Evolutionary conservation across 257 asterid species (phyloP).

Genomic region (Nicotiana paniculata): DNA sequence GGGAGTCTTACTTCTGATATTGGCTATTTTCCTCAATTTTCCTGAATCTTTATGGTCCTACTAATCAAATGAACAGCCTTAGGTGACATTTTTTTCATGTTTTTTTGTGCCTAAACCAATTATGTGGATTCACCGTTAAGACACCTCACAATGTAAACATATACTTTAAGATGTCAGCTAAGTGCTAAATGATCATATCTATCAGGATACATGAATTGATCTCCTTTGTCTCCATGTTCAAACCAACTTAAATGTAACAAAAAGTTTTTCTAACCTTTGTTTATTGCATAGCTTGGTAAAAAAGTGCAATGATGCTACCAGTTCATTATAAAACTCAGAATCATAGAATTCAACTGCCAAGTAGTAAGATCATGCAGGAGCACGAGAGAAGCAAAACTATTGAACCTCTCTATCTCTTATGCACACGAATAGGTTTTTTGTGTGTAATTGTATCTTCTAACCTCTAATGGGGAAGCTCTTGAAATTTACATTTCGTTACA

Average conservation of each 20-base stretch:
- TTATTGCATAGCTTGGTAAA: neutral
- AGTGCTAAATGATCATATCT: neutral
- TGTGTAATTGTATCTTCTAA: neutral
- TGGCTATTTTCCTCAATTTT: neutral
- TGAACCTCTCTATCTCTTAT: neutral
- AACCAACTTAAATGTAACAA: neutral
- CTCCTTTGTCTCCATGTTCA: neutral
- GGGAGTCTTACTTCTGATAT: slow-evolving; percentile 15
- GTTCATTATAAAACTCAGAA: neutral
- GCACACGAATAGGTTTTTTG: neutral
- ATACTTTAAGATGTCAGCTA: neutral
- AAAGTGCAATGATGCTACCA: neutral
- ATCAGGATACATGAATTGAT: neutral
- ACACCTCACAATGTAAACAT: neutral
- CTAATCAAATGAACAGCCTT: neutral
- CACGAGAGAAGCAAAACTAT: neutral
- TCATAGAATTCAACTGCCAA: neutral
- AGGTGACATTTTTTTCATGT: neutral
- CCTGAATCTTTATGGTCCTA: neutral
- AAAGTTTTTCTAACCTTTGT: neutral
- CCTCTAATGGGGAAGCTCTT: neutral
- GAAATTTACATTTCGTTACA: neutral
- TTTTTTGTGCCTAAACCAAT: neutral
- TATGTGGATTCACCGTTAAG: neutral
- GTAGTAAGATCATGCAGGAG: neutral